These are phyloP conservation scores for Penicillium frequentans DNA, from an alignment of 2,329 filamentous ascomycete genomes.

Conservation along the genomic window DNA sequence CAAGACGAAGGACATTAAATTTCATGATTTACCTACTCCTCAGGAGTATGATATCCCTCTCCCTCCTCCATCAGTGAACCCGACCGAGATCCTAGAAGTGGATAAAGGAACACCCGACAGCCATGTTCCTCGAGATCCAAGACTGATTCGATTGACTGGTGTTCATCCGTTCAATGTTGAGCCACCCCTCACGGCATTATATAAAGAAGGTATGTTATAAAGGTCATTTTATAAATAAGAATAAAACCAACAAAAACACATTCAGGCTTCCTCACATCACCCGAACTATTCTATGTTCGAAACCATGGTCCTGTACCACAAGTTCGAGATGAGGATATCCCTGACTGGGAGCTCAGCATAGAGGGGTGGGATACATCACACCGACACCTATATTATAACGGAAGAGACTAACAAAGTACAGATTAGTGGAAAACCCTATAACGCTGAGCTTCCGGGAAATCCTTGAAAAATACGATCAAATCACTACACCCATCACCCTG, in stretches of 20 bases:
- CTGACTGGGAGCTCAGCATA: conserved; percentile 78
- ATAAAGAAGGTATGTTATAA: conserved; percentile 53
- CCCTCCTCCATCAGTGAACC: conserved; percentile 61
- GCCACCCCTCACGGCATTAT: conserved; percentile 75
- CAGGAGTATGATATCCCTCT: conserved; percentile 57
- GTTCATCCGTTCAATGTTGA: conserved; percentile 91
- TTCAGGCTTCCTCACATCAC: conserved; percentile 78
- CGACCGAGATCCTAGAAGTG: conserved; percentile 66
- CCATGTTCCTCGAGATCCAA: conserved; percentile 76
- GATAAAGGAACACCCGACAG: conserved; percentile 81
- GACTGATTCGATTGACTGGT: conserved; percentile 82
- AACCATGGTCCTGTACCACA: conserved; percentile 84
- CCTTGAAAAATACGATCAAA: conserved; percentile 71
- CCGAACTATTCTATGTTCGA: conserved; percentile 86
- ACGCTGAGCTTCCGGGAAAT: conserved; percentile 71
- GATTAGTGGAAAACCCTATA: conserved; percentile 75
- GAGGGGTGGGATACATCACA: conserved; percentile 58
- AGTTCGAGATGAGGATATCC: conserved; percentile 69
- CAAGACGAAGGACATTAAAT: conserved; percentile 23
- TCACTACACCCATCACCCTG: conserved; percentile 82
- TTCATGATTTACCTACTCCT: conserved; percentile 25
- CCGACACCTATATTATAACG: not conserved
- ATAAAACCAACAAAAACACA: conserved; percentile 12
- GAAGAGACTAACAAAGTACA: conserved; percentile 21
- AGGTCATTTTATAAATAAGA: not conserved